Conservation (phyloP, 306 rosid species). For the Neltuma alba region DNA sequence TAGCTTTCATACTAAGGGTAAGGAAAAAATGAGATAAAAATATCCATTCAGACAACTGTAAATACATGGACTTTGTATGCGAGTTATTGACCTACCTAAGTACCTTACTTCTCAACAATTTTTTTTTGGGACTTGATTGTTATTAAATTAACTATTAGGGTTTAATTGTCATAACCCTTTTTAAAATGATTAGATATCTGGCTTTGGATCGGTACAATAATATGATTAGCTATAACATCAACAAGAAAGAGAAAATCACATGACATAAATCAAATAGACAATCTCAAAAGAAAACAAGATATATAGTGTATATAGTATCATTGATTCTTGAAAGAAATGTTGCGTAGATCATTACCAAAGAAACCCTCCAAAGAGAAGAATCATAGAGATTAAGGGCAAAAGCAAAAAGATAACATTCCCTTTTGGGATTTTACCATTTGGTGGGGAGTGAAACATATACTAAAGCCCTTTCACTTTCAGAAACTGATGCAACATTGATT, state of each 20-base stretch:
- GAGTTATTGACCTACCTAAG: too few relatives aligned
- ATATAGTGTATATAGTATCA: background rate
- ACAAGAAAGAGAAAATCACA: background rate
- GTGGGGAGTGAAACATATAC: background rate
- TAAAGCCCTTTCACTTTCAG: slow-evolving; percentile 13
- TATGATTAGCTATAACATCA: background rate
- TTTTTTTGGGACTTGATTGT: background rate
- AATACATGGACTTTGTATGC: too few relatives aligned
- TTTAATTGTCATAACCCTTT: background rate
- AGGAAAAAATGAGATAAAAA: too few relatives aligned
- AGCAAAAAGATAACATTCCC: slow-evolving; percentile 19
- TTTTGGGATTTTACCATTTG: slow-evolving; percentile 1
- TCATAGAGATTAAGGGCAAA: slow-evolving; percentile 15
- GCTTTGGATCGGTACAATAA: background rate
- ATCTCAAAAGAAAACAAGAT: background rate
- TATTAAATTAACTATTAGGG: background rate
- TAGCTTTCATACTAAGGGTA: too few relatives aligned
- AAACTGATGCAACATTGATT: slow-evolving; percentile 3
- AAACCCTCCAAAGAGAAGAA: background rate
- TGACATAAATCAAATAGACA: background rate
- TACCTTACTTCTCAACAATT: too few relatives aligned
- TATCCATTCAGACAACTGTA: too few relatives aligned
- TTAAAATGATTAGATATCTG: background rate
- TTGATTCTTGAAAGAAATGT: background rate
- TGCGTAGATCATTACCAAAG: background rate